Percentiles rank a stretch among this genome's conserved stretches.
These are phyloP conservation scores for Pachysandra terminalis DNA, from an alignment of 164 flowering plant species.

Conservation along the genomic window DNA sequence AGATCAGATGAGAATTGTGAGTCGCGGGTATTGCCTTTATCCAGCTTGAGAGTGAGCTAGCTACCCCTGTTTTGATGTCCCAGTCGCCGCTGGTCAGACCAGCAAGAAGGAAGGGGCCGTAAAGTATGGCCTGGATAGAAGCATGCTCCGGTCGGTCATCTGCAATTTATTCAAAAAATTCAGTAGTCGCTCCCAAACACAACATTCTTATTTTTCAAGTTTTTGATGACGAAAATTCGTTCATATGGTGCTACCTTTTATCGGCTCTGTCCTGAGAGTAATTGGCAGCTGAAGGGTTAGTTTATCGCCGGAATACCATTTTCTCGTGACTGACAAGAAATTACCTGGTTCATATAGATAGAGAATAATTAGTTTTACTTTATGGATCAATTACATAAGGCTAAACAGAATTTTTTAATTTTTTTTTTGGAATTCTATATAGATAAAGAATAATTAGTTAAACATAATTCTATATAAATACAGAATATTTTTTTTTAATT, in stretches of 20 bases:
- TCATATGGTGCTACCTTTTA: conserved; percentile 46
- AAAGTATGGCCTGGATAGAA: too few relatives aligned
- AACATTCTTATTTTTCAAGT: background rate
- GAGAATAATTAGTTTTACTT: background rate
- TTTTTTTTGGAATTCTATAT: background rate
- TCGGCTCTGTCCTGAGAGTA: conserved; percentile 57
- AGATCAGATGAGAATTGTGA: conserved; percentile 49
- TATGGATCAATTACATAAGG: background rate
- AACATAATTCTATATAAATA: too few relatives aligned
- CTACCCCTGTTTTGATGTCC: conserved; percentile 44
- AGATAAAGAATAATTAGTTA: too few relatives aligned
- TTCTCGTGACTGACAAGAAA: conserved; percentile 48
- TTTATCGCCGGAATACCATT: conserved; percentile 56
- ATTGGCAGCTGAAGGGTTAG: conserved; percentile 60
- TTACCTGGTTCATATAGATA: conserved; percentile 44
- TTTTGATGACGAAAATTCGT: background rate
- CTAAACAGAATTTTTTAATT: background rate
- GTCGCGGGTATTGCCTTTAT: conserved; percentile 55
- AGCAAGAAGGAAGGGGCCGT: conserved; percentile 82
- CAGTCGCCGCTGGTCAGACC: conserved; percentile 67
- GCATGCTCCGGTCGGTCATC: conserved; percentile 76
- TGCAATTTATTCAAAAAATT: conserved; percentile 27
- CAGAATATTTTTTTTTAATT: too few relatives aligned
- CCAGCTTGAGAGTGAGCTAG: conserved; percentile 45
- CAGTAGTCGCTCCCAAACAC: conserved; percentile 5